Percentiles rank a stretch among this genome's conserved stretches.
These are phyloP conservation scores for Neurospora intermedia DNA, from an alignment of 495 filamentous ascomycete species.

Conservation along the genomic window DNA sequence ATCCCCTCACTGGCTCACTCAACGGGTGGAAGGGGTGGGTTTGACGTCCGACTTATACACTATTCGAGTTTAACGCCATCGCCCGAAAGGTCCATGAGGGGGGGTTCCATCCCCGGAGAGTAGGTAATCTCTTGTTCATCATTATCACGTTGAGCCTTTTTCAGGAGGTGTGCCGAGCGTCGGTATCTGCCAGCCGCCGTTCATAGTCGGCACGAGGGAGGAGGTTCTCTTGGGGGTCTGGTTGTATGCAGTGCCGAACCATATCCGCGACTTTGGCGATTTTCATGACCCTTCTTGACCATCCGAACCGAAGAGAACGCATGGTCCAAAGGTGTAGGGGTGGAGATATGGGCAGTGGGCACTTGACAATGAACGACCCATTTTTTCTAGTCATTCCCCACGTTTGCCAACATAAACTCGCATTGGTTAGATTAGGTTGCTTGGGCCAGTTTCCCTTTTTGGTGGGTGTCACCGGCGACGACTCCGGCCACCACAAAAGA, in stretches of 20 bases:
- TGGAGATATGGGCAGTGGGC: not conserved
- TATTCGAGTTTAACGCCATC: not conserved
- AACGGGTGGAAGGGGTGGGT: not conserved
- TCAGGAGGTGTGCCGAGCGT: not conserved
- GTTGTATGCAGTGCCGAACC: not conserved
- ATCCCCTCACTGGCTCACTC: not conserved
- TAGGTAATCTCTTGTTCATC: not conserved
- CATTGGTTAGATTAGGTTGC: not conserved
- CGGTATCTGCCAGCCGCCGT: not conserved
- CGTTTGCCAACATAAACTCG: not conserved
- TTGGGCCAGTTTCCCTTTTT: not conserved
- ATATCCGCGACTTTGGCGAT: not conserved
- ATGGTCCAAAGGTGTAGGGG: not conserved
- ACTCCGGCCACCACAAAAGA: not conserved
- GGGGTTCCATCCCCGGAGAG: not conserved
- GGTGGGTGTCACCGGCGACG: not conserved
- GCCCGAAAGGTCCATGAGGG: not conserved
- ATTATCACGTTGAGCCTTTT: too few species aligned
- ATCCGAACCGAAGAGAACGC: not conserved
- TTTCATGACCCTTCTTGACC: not conserved
- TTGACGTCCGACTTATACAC: not conserved
- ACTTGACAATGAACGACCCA: not conserved
- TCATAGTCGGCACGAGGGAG: not conserved
- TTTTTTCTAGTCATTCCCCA: not conserved
- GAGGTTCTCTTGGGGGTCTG: not conserved